A percentile compares a stretch with the other conserved stretches of the same genome.
phyloP scores from a whole-genome alignment of 2,329 filamentous ascomycete genomes.

The Colletotrichum chlorophyti region DNA sequence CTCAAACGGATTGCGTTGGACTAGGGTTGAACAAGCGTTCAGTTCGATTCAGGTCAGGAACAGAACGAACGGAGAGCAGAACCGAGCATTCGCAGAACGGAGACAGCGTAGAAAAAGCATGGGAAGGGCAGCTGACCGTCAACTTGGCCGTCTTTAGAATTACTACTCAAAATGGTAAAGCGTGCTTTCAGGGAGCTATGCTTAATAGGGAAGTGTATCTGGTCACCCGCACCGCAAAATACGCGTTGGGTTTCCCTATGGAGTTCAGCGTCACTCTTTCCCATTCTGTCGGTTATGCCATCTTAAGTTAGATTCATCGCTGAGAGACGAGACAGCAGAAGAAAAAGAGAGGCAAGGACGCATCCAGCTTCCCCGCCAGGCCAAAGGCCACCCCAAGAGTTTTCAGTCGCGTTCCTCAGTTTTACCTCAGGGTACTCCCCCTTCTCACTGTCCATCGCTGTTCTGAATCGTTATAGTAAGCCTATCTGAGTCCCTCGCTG shows the following conservation, averaged over 20 bases:
- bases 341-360: neutral
- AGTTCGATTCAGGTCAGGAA: neutral
- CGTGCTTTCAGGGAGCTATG: rapidly evolving
- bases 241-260: conserved; percentile 8
- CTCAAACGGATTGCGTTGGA: conserved; percentile 13
- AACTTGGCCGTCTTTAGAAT: neutral
- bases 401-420: too few relatives aligned
- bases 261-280: neutral
- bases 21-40: conserved; percentile 1
- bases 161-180: neutral
- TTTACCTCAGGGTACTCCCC: too few relatives aligned
- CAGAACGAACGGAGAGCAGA: neutral
- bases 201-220: neutral
- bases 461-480: neutral
- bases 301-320: conserved; percentile 1
- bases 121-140: conserved; percentile 16
- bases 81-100: too few relatives aligned
- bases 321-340: too few relatives aligned
- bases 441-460: too few relatives aligned
- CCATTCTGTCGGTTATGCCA: neutral
- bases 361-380: neutral
- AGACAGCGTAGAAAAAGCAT: neutral
- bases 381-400: too few relatives aligned
- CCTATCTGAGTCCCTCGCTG: neutral
- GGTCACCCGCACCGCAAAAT: conserved; percentile 16